A percentile compares a stretch with the other conserved stretches of the same genome.
Evolutionary conservation across 768 basidiomycete species (phyloP).

Genomic region (Albatrellus ellisii): DNA sequence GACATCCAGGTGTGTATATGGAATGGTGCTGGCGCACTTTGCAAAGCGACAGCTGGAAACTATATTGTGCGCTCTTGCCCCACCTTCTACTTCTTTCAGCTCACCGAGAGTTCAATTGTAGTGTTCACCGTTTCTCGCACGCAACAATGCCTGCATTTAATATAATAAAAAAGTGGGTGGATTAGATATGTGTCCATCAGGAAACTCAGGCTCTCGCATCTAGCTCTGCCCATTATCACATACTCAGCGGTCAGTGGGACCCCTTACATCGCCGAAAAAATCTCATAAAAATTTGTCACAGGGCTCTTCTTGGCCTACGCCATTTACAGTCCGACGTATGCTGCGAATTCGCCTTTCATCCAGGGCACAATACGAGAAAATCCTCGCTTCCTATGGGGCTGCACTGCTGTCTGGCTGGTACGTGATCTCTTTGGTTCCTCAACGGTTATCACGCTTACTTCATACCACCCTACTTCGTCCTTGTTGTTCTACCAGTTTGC

Average conservation of each 20-base stretch:
- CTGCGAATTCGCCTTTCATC: conserved; percentile 48
- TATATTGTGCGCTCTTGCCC: conserved; percentile 47
- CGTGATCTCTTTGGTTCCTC: too few relatives aligned
- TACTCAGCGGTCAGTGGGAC: conserved; percentile 42
- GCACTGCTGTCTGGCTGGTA: conserved; percentile 64
- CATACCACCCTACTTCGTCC: conserved; percentile 1
- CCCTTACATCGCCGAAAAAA: too few relatives aligned
- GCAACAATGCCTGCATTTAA: conserved; percentile 83
- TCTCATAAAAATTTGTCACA: conserved; percentile 11
- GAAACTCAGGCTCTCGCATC: conserved; percentile 4
- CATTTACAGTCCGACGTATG: conserved; percentile 72
- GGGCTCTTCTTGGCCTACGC: conserved; percentile 72
- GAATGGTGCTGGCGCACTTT: conserved; percentile 77
- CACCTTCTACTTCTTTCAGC: background rate
- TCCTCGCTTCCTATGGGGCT: conserved; percentile 52
- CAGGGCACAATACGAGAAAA: conserved; percentile 50
- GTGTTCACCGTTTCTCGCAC: conserved; percentile 91
- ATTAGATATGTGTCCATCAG: background rate
- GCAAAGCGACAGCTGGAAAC: conserved; percentile 89
- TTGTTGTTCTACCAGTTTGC: conserved; percentile 43
- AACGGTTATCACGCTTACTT: background rate
- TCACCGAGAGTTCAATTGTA: conserved; percentile 17
- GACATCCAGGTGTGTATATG: conserved; percentile 46
- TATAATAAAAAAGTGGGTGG: conserved; percentile 77
- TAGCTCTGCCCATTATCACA: conserved; percentile 85